Percentiles rank a stretch among this genome's conserved stretches.
Evolutionary conservation across 164 flowering plant species (phyloP).

Genomic region (Magnolia kwangsiensis): DNA sequence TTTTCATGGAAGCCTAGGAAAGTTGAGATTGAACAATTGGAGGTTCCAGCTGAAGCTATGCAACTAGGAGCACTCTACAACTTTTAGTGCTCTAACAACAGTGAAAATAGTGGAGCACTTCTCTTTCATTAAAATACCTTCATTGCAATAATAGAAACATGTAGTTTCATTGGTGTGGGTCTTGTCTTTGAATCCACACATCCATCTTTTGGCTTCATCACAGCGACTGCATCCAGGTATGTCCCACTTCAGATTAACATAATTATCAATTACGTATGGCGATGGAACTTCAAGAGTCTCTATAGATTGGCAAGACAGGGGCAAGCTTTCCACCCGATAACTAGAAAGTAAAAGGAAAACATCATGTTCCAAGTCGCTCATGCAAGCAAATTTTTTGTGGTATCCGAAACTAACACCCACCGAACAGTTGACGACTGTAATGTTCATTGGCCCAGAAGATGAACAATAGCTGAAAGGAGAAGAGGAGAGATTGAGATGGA

Average conservation of each 20-base stretch:
- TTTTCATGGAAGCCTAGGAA: not conserved
- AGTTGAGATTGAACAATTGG: not conserved
- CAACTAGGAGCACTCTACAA: too few relatives aligned
- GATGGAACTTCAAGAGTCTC: not conserved
- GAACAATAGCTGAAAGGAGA: not conserved
- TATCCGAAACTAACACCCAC: not conserved
- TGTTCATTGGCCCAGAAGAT: not conserved
- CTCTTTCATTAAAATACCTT: not conserved
- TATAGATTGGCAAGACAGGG: not conserved
- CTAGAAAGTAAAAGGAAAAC: not conserved
- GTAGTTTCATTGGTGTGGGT: not conserved
- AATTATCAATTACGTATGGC: too few relatives aligned
- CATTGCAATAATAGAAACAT: not conserved
- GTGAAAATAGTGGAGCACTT: too few relatives aligned
- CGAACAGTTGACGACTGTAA: not conserved
- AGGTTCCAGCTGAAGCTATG: not conserved
- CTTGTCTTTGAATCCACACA: not conserved
- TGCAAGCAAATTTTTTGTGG: not conserved
- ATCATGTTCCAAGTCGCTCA: not conserved
- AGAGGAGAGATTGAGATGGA: not conserved
- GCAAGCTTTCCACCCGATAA: not conserved
- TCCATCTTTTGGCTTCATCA: not conserved
- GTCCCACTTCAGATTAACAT: not conserved
- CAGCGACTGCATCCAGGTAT: not conserved
- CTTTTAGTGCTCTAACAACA: too few relatives aligned